These are phyloP conservation scores for Cladorrhinum sp. DNA, from an alignment of 2,329 filamentous ascomycete genomes.

Conservation along the genomic window DNA sequence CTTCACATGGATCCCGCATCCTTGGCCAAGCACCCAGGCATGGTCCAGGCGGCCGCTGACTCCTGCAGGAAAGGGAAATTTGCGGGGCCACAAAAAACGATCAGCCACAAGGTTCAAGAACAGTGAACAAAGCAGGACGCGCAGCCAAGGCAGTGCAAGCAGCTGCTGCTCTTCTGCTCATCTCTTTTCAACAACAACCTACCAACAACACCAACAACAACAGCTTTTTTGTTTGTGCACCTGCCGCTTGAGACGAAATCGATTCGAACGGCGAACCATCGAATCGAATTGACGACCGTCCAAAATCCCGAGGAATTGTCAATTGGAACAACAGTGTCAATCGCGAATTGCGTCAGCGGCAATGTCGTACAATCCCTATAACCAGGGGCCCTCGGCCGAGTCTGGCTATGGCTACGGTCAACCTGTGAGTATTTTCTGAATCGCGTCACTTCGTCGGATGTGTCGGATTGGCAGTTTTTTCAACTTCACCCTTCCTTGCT, in stretches of 20 bases:
- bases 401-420: constrained; percentile 44
- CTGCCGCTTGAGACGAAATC: background rate
- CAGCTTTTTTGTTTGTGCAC: background rate
- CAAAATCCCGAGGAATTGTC: background rate
- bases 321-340: background rate
- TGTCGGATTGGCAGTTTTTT: background rate
- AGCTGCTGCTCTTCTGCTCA: background rate
- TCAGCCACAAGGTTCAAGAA: background rate
- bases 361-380: constrained; percentile 64
- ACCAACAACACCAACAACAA: background rate
- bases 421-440: constrained; percentile 41
- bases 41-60: background rate
- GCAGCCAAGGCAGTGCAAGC: background rate
- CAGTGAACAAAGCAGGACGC: background rate
- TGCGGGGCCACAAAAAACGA: background rate
- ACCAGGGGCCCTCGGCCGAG: constrained; percentile 49
- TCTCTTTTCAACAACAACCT: background rate
- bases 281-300: background rate
- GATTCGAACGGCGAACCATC: background rate
- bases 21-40: too few relatives aligned
- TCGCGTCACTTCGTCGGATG: constrained; percentile 3
- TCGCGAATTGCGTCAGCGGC: constrained; percentile 14
- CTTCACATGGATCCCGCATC: background rate
- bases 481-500: background rate
- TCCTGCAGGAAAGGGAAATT: background rate